A percentile compares a stretch with the other conserved stretches of the same genome.
Evolutionary conservation across 192 early-diverging fungal species (phyloP).

Genomic region (Martensiomyces pterosporus): DNA sequence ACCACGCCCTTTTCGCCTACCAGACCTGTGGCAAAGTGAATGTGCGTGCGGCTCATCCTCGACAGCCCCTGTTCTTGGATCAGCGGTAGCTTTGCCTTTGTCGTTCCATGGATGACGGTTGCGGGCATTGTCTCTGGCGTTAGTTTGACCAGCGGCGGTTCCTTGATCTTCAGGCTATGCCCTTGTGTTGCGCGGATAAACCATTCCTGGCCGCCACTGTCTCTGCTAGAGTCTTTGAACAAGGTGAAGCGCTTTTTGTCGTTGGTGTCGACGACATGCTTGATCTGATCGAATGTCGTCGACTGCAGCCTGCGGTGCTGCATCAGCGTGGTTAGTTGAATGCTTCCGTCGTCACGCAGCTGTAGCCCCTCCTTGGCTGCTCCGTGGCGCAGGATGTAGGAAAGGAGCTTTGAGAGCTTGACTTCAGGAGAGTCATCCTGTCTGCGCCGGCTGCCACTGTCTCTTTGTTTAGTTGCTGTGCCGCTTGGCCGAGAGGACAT

Average conservation of each 20-base stretch:
- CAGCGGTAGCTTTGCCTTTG: slow-evolving; percentile 12
- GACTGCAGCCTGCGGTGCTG: slow-evolving; percentile 54
- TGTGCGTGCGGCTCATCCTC: slow-evolving; percentile 81
- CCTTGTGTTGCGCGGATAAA: slow-evolving; percentile 86
- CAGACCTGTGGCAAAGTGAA: slow-evolving; percentile 79
- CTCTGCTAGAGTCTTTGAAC: slow-evolving; percentile 22
- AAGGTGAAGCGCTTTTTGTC: slow-evolving; percentile 81
- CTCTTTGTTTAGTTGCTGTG: no score
- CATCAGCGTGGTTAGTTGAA: slow-evolving; percentile 62
- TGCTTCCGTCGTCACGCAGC: slow-evolving; percentile 74
- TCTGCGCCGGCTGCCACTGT: no score
- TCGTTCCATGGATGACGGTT: slow-evolving; percentile 35
- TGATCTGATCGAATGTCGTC: slow-evolving; percentile 59
- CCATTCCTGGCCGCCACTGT: slow-evolving; percentile 34
- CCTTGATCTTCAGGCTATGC: slow-evolving; percentile 57
- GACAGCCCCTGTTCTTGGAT: slow-evolving; percentile 60
- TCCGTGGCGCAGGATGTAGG: slow-evolving; percentile 81
- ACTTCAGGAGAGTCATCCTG: slow-evolving; percentile 46
- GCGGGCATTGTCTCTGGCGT: slow-evolving; percentile 22
- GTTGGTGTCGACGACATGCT: slow-evolving; percentile 65
- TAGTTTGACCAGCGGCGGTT: slow-evolving; percentile 27
- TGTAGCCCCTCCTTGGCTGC: slow-evolving; percentile 70
- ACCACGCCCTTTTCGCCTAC: slow-evolving; percentile 64
- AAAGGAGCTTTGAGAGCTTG: slow-evolving; percentile 69
- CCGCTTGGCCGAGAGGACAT: no score